Base-by-base conservation (phyloP, 2,329 filamentous ascomycete genomes). In the Raffaelea ambrosiae region DNA sequence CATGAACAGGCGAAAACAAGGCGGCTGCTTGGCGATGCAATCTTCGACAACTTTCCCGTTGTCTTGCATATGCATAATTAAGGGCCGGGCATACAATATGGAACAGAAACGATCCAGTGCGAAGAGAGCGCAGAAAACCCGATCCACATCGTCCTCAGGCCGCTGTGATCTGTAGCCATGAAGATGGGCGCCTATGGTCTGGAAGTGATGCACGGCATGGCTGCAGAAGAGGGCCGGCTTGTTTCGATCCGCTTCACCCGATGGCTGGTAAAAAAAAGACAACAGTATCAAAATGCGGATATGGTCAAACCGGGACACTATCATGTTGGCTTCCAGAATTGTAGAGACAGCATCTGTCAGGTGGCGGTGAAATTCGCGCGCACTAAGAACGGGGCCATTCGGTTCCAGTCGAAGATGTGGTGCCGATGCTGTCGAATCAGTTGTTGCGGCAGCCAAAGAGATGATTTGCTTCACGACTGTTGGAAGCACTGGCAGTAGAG, bases 31-130 rank as follows among this genome's bases (percentile, higher is more conserved):
- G 20, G 65, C 63, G 43, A 80, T 72, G 46, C 72, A 74, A 1
- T 67, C 65, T 0, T 75, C 70, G 0, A 80, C 52, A 49, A 76
- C 68, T 46, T 72, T 72, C 7, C 76, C 74, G 23, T 80, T 68
- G 53, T 84, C 80, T 43, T 75, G 64, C 53, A 81, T 77, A 52
- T 83, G 78, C 48, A 84, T 73, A 21, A 81, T 59, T 41, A 76
- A 72, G 0, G 80, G 76, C 1, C 79, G 67, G 5, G 78, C 79
- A 49, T 81, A 76, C n/a, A 79, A 69, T 0, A 78, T 74, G 1
- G 76, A 71, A 43, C 77, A 77, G 40, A 83, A 67, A 14, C 76
- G 68, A 55, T 84, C 80, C 2, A 83, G 58, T 0, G 77, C 77
- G 77, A 77, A 83, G 0, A 80, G 64, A 7, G 72, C 76, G 54